These are phyloP conservation scores for Gossypium turneri DNA, from an alignment of 345 rosid species.

Conservation along the genomic window DNA sequence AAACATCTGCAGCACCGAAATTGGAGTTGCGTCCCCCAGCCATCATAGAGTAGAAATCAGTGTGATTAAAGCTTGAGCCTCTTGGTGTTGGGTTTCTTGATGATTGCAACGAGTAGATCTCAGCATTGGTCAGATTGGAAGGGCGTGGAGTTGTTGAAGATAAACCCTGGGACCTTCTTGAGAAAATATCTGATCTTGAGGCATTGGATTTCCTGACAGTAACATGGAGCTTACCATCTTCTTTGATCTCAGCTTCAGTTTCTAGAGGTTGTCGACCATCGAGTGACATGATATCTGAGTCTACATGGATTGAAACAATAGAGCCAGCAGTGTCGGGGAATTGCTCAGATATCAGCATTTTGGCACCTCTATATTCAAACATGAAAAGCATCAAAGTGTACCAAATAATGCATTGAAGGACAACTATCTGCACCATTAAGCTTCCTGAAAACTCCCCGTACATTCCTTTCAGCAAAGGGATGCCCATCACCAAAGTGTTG, in stretches of 20 bases:
- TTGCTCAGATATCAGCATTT: conserved; percentile 59
- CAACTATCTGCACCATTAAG: conserved; percentile 76
- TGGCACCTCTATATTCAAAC: conserved; percentile 70
- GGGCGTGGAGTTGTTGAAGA: conserved; percentile 65
- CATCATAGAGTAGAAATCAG: conserved; percentile 66
- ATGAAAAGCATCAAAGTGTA: conserved; percentile 71
- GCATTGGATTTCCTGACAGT: conserved; percentile 70
- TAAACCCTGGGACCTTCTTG: conserved; percentile 48
- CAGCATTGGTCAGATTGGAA: conserved; percentile 65
- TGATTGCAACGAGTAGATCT: conserved; percentile 60
- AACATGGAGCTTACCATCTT: conserved; percentile 65
- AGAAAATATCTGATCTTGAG: conserved; percentile 61
- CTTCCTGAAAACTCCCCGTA: conserved; percentile 64
- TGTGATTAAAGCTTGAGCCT: conserved; percentile 69
- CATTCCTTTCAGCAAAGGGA: conserved; percentile 71
- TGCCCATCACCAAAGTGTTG: conserved; percentile 80
- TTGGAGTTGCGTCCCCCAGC: conserved; percentile 65
- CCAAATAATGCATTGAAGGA: conserved; percentile 77
- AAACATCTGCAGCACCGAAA: conserved; percentile 66
- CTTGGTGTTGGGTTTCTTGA: conserved; percentile 64
- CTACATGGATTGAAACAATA: conserved; percentile 68
- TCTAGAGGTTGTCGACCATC: conserved; percentile 70
- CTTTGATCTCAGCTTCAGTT: conserved; percentile 65
- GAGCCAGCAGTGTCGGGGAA: conserved; percentile 69
- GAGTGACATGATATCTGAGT: conserved; percentile 64